Percentiles rank a stretch among this genome's conserved stretches.
These are phyloP conservation scores for Phialophora expanda DNA, from an alignment of 2,329 filamentous ascomycete genomes.

Conservation along the genomic window DNA sequence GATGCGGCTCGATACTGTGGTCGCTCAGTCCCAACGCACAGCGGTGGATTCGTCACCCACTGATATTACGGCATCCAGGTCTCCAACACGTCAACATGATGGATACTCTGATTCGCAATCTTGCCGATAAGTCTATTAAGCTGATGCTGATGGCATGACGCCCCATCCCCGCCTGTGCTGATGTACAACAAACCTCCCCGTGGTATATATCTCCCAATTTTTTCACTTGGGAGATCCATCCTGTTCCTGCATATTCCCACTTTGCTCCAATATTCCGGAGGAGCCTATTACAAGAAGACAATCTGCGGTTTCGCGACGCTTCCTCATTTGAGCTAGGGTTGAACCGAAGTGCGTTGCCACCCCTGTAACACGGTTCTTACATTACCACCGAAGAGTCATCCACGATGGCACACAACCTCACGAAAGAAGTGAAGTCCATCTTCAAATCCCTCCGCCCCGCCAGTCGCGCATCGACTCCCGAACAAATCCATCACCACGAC, in stretches of 20 bases:
- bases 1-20: background rate
- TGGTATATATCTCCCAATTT: background rate
- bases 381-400: background rate
- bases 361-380: background rate
- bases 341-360: background rate
- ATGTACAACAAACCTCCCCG: background rate
- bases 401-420: slow-evolving; percentile 1
- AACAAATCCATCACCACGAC: background rate
- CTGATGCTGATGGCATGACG: slow-evolving; percentile 11
- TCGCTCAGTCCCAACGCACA: background rate
- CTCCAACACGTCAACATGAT: background rate
- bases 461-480: background rate
- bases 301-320: no score
- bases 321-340: background rate
- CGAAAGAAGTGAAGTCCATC: slow-evolving; percentile 11
- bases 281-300: background rate
- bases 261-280: background rate
- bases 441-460: slow-evolving; percentile 8
- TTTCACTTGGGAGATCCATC: background rate
- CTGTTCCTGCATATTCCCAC: background rate
- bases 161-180: background rate
- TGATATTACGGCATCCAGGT: slow-evolving; percentile 4
- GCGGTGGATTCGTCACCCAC: background rate
- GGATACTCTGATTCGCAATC: slow-evolving; percentile 1
- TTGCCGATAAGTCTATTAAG: slow-evolving; percentile 7